Conservation (phyloP, 2,329 filamentous ascomycete species). For the Paraconiothyrium brasiliense region DNA sequence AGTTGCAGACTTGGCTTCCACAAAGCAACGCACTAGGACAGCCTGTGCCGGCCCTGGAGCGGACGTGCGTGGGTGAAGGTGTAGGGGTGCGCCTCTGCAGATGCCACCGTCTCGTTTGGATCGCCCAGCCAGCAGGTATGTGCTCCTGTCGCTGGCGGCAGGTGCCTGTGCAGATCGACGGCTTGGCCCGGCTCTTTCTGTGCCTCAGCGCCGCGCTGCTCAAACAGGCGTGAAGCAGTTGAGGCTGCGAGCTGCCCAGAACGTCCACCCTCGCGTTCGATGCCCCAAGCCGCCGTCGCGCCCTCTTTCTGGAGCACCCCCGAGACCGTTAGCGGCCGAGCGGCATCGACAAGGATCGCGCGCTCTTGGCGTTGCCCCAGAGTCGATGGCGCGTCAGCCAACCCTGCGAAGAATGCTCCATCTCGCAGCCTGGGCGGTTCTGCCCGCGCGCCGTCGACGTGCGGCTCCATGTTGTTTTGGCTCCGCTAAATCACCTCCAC, state of each 20-base stretch:
- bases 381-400: neutral
- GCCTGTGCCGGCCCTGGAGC: constrained; percentile 18
- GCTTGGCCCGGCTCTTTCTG: constrained; percentile 6
- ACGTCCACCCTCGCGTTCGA: neutral
- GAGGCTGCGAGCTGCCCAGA: constrained; percentile 15
- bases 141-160: constrained; percentile 1
- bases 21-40: constrained; percentile 18
- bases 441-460: neutral
- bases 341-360: constrained; percentile 9
- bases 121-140: constrained; percentile 19
- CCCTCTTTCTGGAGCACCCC: neutral
- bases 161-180: constrained; percentile 4
- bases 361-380: constrained; percentile 10
- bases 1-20: constrained; percentile 17
- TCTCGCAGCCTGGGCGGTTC: neutral
- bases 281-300: constrained; percentile 23
- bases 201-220: constrained; percentile 19
- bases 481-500: neutral
- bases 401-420: constrained; percentile 3
- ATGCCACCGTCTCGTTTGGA: constrained; percentile 21
- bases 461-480: neutral
- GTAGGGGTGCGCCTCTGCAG: constrained; percentile 10
- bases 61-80: constrained; percentile 17
- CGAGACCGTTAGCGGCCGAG: constrained; percentile 11
- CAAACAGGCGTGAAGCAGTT: constrained; percentile 20